Percentiles rank a stretch among this genome's conserved stretches.
Evolutionary conservation across 306 rosid genomes (phyloP).

Genomic region (Styphnolobium japonicum): DNA sequence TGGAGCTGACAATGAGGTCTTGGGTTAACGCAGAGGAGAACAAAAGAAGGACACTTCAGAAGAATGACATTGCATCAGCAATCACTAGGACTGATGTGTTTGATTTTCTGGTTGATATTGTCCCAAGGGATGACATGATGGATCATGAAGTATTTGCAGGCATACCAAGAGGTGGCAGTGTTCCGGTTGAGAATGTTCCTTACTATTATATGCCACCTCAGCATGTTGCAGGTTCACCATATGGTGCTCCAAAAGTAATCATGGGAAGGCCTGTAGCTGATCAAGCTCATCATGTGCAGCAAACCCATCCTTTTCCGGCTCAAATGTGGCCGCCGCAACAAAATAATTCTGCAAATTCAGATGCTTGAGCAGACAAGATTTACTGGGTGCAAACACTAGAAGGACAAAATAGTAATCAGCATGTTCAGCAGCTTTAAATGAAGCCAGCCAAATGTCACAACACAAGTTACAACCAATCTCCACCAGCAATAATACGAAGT

Average conservation of each 20-base stretch:
- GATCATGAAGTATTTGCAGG: slow-evolving; percentile 36
- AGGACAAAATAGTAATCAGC: background rate
- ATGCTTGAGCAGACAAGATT: slow-evolving; percentile 35
- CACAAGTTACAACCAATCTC: too few species aligned
- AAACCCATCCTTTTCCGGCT: slow-evolving; percentile 23
- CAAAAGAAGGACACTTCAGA: slow-evolving; percentile 53
- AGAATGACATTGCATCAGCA: slow-evolving; percentile 59
- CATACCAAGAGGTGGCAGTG: slow-evolving; percentile 32
- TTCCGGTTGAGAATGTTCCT: slow-evolving; percentile 44
- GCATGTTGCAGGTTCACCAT: slow-evolving; percentile 26
- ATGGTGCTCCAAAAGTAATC: slow-evolving; percentile 39
- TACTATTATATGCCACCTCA: slow-evolving; percentile 49
- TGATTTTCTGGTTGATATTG: slow-evolving; percentile 61
- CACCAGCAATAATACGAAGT: background rate
- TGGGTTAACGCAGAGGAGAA: slow-evolving; percentile 59
- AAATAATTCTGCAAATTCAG: slow-evolving; percentile 32
- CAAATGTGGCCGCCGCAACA: slow-evolving; percentile 43
- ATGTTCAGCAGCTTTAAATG: background rate
- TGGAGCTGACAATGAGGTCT: slow-evolving; percentile 57
- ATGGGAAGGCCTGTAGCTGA: slow-evolving; percentile 47
- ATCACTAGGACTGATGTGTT: slow-evolving; percentile 55
- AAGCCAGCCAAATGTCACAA: too few species aligned
- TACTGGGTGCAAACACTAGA: background rate
- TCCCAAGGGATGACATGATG: slow-evolving; percentile 49
- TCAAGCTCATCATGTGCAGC: slow-evolving; percentile 39